Percentiles rank a stretch among this genome's conserved stretches.
Conservation (phyloP, 2,329 filamentous ascomycete species). For the Hypoxylon sp. region DNA sequence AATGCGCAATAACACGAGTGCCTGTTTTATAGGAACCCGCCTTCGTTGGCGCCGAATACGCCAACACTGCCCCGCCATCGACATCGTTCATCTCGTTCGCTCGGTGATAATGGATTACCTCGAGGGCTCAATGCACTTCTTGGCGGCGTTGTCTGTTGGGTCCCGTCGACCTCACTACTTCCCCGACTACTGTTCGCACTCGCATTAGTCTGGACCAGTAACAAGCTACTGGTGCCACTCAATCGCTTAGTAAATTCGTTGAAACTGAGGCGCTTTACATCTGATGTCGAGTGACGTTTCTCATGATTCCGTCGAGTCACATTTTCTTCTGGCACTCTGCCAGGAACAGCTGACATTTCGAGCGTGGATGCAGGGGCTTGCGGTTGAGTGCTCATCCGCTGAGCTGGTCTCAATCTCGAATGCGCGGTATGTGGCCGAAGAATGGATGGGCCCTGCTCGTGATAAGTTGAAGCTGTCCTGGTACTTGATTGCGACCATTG, state of each 20-base stretch:
- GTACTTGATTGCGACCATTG: conserved; percentile 56
- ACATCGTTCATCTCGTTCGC: conserved; percentile 64
- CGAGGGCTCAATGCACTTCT: conserved; percentile 54
- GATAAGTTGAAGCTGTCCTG: conserved; percentile 44
- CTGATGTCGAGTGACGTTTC: conserved; percentile 68
- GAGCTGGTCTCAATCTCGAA: conserved; percentile 63
- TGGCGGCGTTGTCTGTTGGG: conserved; percentile 57
- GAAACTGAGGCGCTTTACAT: conserved; percentile 72
- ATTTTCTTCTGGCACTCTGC: conserved; percentile 56
- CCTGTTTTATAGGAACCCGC: conserved; percentile 66
- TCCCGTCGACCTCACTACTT: conserved; percentile 62
- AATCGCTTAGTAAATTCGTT: conserved; percentile 73
- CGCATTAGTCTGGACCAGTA: conserved; percentile 72
- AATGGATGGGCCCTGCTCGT: conserved; percentile 55
- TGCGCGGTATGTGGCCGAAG: conserved; percentile 70
- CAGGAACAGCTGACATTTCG: conserved; percentile 47
- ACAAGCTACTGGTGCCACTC: conserved; percentile 72
- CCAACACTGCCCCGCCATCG: conserved; percentile 71
- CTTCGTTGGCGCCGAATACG: conserved; percentile 66
- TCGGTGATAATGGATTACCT: conserved; percentile 54
- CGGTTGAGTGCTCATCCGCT: conserved; percentile 66
- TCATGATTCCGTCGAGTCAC: conserved; percentile 56
- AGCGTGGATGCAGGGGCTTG: conserved; percentile 56
- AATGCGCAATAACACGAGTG: conserved; percentile 34
- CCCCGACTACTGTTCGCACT: conserved; percentile 64